Base-by-base conservation (phyloP, 2,329 filamentous ascomycete genomes). In the Raffaelea arxii region DNA sequence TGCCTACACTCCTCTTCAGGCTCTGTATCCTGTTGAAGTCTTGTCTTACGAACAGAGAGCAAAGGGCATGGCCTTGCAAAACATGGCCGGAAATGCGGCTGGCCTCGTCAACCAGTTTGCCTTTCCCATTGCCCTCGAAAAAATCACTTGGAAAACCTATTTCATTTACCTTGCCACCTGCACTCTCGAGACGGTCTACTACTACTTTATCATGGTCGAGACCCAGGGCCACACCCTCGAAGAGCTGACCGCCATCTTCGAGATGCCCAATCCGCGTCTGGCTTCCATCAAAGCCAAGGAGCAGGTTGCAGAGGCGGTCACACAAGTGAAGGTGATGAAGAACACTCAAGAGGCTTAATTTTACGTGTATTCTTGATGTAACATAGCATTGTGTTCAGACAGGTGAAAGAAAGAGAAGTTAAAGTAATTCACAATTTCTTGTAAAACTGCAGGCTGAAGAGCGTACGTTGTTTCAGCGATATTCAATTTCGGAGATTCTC, bases 131-230 rank as follows among this genome's bases (percentile, higher is more conserved):
- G 68, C 50, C 4, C 46, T 51, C 11, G 39, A 61, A 47, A 30
- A 44, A 23, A 44, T 44, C 30, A 37, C 46, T n/a, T 44, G 46
- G 46, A 44, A 44, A 27, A 44, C 42, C 7, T 48, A 48, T 24
- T 40, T 44, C 16, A 37, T 48, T 24, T 48, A 48, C 37, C 16
- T 48, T 22, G 46, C 21, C 37, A 41, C 36, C 25, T 44, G 42
- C 27, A 27, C 42, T 9, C 25, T 25, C 25, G 35, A 30, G 36
- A 37, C 46, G 12, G n/a, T 48, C 16, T 44, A 41, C 42, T 44
- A 41, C 32, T 50, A 47, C 39, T 44, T 50, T 21, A 32, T 50
- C 39, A 45, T 80, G 38, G 62, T 92, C 85, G 71, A 51, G 46
- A 51, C 49, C 10, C 43, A 43, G 11, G 46, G 46, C 37, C 45